A percentile compares a stretch with the other conserved stretches of the same genome.
phyloP scores from a whole-genome alignment of 228 moss, liverwort and hornwort genomes.

The Sphagnum fallax region DNA sequence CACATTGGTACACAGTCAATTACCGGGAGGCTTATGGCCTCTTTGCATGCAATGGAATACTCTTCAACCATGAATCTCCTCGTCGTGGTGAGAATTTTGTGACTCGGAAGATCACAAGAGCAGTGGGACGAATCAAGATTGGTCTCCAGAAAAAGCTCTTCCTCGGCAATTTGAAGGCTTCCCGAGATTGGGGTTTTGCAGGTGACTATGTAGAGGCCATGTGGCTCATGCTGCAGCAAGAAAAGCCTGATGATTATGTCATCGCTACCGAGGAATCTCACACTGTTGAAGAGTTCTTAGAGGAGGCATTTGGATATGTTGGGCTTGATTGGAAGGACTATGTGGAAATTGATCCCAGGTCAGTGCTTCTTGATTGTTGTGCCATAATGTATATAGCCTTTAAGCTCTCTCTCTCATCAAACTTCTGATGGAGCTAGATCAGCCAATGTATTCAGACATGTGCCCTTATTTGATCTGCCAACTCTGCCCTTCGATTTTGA shows the following conservation, averaged over 20 bases:
- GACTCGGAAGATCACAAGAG: constrained; percentile 83
- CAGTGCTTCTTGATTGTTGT: constrained; percentile 1
- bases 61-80: constrained; percentile 95
- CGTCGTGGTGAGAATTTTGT: constrained; percentile 91
- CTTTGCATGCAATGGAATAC: constrained; percentile 90
- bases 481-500: no score
- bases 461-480: no score
- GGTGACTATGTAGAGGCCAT: constrained; percentile 96
- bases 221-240: constrained; percentile 98
- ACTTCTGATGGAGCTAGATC: no score
- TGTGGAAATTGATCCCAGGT: constrained; percentile 78
- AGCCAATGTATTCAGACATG: no score
- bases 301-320: constrained; percentile 64
- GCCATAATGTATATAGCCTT: no score
- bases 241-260: constrained; percentile 77
- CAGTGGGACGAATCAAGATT: constrained; percentile 79
- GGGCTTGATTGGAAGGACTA: constrained; percentile 83
- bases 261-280: constrained; percentile 89
- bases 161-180: constrained; percentile 79
- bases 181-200: constrained; percentile 92
- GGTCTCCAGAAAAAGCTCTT: constrained; percentile 87
- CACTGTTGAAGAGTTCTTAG: constrained; percentile 87
- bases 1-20: constrained; percentile 89
- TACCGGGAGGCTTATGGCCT: constrained; percentile 88
- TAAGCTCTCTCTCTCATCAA: no score